phyloP scores from a whole-genome alignment of 1,284 basidiomycete genomes.

The Omphalotus olearius region DNA sequence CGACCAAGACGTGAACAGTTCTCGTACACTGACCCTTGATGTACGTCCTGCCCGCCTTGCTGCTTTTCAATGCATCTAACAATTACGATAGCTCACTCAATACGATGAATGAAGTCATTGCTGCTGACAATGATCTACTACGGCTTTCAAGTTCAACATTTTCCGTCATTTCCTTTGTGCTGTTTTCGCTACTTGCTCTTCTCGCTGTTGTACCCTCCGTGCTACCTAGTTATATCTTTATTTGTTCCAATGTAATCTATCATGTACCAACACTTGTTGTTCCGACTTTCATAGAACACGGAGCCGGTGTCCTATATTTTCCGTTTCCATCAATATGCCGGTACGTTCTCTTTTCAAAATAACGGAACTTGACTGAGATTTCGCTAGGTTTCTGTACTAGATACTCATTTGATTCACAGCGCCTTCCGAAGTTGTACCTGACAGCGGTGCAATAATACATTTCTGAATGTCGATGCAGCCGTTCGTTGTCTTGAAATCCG shows the following conservation, averaged over 20 bases:
- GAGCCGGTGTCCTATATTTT: too few species aligned
- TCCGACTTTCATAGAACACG: not conserved
- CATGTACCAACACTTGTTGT: not conserved
- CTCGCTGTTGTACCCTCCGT: not conserved
- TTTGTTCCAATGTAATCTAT: not conserved
- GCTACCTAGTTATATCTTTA: not conserved
- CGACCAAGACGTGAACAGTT: constrained; percentile 91
- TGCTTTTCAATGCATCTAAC: not conserved
- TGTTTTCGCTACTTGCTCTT: not conserved
- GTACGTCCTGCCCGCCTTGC: constrained; percentile 44
- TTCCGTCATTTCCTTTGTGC: not conserved
- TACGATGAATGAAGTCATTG: constrained; percentile 30
- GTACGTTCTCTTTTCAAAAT: not conserved
- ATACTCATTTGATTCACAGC: too few species aligned
- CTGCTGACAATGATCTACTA: not conserved
- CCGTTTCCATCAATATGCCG: not conserved
- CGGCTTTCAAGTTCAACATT: not conserved
- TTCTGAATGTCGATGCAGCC: too few species aligned
- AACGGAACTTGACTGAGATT: not conserved
- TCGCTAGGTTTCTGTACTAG: not conserved
- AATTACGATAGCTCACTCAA: constrained; percentile 29
- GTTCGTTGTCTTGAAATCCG: too few species aligned
- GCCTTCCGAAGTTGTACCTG: too few species aligned
- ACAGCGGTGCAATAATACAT: too few species aligned
- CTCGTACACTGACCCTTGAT: constrained; percentile 84